These are phyloP conservation scores for Aspergillus calidoustus DNA, from an alignment of 2,329 filamentous ascomycete species.

Conservation along the genomic window DNA sequence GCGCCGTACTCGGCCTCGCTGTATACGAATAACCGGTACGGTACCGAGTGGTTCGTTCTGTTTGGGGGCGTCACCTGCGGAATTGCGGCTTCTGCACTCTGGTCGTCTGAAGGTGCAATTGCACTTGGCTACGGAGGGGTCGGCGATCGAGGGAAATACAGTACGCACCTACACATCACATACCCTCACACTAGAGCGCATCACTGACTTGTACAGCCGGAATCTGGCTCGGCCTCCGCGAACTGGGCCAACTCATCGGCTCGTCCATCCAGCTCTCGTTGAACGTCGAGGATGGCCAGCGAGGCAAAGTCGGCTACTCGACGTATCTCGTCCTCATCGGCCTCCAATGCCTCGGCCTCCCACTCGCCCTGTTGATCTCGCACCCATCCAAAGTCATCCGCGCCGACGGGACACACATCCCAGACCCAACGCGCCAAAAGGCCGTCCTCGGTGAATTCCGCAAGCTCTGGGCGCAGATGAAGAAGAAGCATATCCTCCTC, in stretches of 20 bases:
- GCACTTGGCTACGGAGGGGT: slow-evolving; percentile 12
- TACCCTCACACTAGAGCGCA: not conserved
- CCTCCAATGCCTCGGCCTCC: slow-evolving; percentile 8
- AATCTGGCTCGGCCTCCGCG: slow-evolving; percentile 16
- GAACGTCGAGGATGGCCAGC: slow-evolving; percentile 8
- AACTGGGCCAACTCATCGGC: slow-evolving; percentile 16
- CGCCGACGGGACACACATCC: slow-evolving; percentile 3
- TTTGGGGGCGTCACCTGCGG: slow-evolving; percentile 15
- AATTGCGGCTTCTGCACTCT: slow-evolving; percentile 10
- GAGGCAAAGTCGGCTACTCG: slow-evolving; percentile 12
- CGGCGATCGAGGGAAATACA: slow-evolving; percentile 11
- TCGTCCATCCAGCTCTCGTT: slow-evolving; percentile 13
- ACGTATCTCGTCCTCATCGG: slow-evolving; percentile 11
- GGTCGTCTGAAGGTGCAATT: slow-evolving; percentile 12
- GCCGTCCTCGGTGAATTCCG: slow-evolving; percentile 10
- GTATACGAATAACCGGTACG: slow-evolving; percentile 13
- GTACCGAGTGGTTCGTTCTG: slow-evolving; percentile 11
- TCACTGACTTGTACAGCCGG: slow-evolving; percentile 8
- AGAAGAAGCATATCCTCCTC: slow-evolving; percentile 12
- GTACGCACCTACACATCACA: not conserved
- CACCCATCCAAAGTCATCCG: slow-evolving; percentile 12
- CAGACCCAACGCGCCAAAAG: slow-evolving; percentile 9
- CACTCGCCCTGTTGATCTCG: slow-evolving; percentile 8
- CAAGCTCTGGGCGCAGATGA: slow-evolving; percentile 9
- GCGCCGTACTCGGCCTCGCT: slow-evolving; percentile 12